Conservation (phyloP, 345 rosid genomes). For the Laguncularia racemosa region DNA sequence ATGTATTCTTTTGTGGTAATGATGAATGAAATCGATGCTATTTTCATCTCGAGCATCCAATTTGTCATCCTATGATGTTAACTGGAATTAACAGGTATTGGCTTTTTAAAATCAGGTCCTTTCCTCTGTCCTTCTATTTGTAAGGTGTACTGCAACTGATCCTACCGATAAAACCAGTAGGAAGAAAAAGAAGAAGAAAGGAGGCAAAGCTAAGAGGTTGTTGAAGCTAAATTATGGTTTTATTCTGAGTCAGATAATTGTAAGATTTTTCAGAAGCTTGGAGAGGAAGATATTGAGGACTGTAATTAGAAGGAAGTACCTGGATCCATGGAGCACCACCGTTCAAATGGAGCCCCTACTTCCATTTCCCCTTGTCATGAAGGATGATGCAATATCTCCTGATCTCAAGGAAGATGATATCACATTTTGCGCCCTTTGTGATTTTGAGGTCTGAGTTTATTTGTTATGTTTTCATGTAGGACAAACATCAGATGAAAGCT, state of each 20-base stretch:
- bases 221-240: conserved; percentile 64
- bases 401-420: conserved; percentile 65
- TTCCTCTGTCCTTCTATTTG: conserved; percentile 64
- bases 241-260: conserved; percentile 60
- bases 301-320: conserved; percentile 68
- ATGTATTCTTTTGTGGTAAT: conserved; percentile 68
- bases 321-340: conserved; percentile 65
- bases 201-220: conserved; percentile 37
- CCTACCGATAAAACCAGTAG: conserved; percentile 82
- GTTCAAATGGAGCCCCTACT: conserved; percentile 72
- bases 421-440: conserved; percentile 78
- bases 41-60: not conserved
- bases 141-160: conserved; percentile 83
- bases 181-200: conserved; percentile 57
- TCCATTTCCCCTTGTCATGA: conserved; percentile 76
- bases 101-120: conserved; percentile 40
- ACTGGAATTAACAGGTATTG: not conserved
- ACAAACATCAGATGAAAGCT: too few species aligned
- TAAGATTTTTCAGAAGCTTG: conserved; percentile 69
- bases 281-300: conserved; percentile 80
- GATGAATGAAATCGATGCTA: not conserved
- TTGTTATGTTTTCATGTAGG: not conserved
- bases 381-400: conserved; percentile 72
- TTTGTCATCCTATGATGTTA: not conserved
- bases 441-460: conserved; percentile 55